These are phyloP conservation scores for Martiniozyma asiatica DNA, from an alignment of 1,139 yeast species.

Conservation along the genomic window DNA sequence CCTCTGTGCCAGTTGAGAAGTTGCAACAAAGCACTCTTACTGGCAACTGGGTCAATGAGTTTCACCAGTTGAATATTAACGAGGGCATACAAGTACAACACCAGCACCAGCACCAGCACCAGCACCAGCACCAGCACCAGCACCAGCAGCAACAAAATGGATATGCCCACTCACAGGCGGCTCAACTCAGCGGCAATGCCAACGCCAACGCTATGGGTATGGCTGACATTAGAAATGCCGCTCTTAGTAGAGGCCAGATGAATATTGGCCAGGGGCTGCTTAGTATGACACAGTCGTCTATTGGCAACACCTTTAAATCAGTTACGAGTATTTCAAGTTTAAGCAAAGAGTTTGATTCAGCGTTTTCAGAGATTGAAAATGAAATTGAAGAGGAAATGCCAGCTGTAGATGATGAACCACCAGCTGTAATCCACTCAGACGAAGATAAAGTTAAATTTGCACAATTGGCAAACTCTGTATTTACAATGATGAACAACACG, in stretches of 20 bases:
- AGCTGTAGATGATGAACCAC: conserved; percentile 5
- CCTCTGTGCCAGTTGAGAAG: too few relatives aligned
- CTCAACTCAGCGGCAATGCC: too few relatives aligned
- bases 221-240: too few relatives aligned
- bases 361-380: conserved; percentile 15
- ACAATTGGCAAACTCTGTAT: conserved; percentile 21
- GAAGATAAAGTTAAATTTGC: conserved; percentile 22
- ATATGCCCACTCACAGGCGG: neutral
- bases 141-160: conserved; percentile 3
- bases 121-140: neutral
- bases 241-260: too few relatives aligned
- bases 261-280: too few relatives aligned
- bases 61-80: conserved; percentile 13
- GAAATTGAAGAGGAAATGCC: conserved; percentile 8
- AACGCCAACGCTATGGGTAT: too few relatives aligned
- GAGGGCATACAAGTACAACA: too few relatives aligned
- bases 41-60: conserved; percentile 16
- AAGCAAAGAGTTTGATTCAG: conserved; percentile 16
- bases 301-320: conserved; percentile 2
- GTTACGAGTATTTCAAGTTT: too few relatives aligned
- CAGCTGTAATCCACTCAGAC: too few relatives aligned
- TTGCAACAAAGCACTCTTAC: too few relatives aligned
- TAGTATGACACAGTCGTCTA: too few relatives aligned
- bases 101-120: neutral
- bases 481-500: conserved; percentile 21